Conservation (phyloP, 179 eudicot genomes). For the Heliamphora pulchella region DNA sequence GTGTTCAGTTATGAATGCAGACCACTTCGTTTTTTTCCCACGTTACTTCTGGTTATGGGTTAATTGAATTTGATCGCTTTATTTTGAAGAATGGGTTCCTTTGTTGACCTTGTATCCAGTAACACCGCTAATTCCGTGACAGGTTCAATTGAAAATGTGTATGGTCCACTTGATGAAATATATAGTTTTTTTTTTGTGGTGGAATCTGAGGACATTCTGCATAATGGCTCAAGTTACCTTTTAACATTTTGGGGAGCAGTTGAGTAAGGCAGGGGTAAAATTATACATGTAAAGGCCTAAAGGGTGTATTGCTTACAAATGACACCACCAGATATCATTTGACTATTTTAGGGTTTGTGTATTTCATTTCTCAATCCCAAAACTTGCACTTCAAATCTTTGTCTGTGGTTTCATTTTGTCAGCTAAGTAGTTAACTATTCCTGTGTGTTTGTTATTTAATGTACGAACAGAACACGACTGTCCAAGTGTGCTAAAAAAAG, state of each 20-base stretch:
- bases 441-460: not conserved
- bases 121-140: too few relatives aligned
- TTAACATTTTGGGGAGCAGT: too few relatives aligned
- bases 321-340: too few relatives aligned
- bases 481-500: not conserved
- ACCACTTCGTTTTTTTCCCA: not conserved
- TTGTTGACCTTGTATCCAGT: too few relatives aligned
- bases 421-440: not conserved
- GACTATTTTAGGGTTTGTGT: not conserved
- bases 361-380: not conserved
- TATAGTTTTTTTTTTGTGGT: too few relatives aligned
- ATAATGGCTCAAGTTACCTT: too few relatives aligned
- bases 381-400: not conserved
- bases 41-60: not conserved
- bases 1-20: not conserved
- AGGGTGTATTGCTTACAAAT: too few relatives aligned
- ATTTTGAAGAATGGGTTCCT: not conserved
- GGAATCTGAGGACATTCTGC: too few relatives aligned
- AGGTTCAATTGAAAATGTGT: not conserved
- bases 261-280: too few relatives aligned
- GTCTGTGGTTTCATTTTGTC: not conserved
- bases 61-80: not conserved
- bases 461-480: not conserved
- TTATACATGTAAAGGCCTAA: too few relatives aligned
- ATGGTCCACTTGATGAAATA: too few relatives aligned